Evolutionary conservation across 2,329 filamentous ascomycete genomes (phyloP).

Genomic region (Alternaria solani): DNA sequence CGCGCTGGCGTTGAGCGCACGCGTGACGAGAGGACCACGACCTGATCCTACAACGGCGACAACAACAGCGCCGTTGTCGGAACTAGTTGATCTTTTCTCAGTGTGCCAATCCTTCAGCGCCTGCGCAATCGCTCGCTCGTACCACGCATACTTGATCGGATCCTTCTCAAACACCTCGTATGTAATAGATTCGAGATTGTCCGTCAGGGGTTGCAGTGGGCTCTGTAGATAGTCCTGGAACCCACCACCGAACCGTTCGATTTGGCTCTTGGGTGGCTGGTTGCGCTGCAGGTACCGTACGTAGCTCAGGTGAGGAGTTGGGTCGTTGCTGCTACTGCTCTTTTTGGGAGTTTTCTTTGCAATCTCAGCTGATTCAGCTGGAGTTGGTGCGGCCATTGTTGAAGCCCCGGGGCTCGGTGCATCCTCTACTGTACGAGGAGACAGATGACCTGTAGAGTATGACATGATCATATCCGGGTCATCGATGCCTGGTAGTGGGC

Average conservation of each 20-base stretch:
- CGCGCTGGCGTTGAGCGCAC: constrained; percentile 81
- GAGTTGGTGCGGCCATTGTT: constrained; percentile 62
- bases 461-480: constrained; percentile 50
- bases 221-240: constrained; percentile 97
- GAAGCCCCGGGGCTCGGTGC: constrained; percentile 40
- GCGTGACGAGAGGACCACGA: constrained; percentile 87
- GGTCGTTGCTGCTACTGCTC: constrained; percentile 59
- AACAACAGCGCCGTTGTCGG: constrained; percentile 74
- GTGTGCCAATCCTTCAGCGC: constrained; percentile 82
- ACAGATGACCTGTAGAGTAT: constrained; percentile 47
- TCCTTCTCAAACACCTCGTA: constrained; percentile 99
- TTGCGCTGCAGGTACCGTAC: constrained; percentile 83
- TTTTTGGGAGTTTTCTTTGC: constrained; percentile 51
- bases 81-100: constrained; percentile 76
- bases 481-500: constrained; percentile 61
- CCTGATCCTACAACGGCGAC: constrained; percentile 94
- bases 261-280: constrained; percentile 70
- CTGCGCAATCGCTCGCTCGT: constrained; percentile 82
- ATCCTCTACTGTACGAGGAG: constrained; percentile 55
- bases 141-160: constrained; percentile 96
- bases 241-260: constrained; percentile 73
- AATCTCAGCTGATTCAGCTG: constrained; percentile 68
- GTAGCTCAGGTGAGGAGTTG: constrained; percentile 77
- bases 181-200: constrained; percentile 95
- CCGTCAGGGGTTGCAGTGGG: constrained; percentile 90